These are phyloP conservation scores for Nosema muscidifuracis DNA, from an alignment of 371 early-diverging fungal species.

Conservation along the genomic window DNA sequence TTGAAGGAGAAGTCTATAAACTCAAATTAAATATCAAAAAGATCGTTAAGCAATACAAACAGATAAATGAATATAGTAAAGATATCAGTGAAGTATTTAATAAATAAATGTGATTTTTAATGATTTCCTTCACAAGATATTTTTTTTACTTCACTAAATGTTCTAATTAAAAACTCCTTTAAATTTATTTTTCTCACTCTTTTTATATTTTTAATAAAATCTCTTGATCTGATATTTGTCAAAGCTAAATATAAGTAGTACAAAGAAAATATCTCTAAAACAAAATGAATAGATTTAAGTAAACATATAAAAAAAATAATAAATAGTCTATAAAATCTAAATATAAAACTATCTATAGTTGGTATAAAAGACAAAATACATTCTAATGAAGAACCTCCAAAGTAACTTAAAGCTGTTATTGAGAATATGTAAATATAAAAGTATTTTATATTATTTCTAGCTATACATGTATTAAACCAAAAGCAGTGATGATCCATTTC, in stretches of 20 bases:
- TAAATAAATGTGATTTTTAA: not conserved
- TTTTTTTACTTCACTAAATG: not conserved
- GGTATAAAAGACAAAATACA: not conserved
- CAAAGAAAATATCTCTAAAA: not conserved
- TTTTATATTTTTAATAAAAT: slow-evolving; percentile 4
- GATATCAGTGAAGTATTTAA: not conserved
- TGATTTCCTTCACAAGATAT: not conserved
- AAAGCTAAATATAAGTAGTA: not conserved
- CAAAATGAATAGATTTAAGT: not conserved
- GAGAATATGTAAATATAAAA: slow-evolving; percentile 24
- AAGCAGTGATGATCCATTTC: slow-evolving; percentile 63
- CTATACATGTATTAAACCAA: slow-evolving; percentile 61
- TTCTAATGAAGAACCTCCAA: too few species aligned
- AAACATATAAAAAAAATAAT: too few species aligned
- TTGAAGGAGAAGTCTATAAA: slow-evolving; percentile 25
- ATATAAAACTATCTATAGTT: not conserved
- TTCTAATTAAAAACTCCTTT: not conserved
- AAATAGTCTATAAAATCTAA: too few species aligned
- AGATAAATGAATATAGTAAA: not conserved
- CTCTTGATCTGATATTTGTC: slow-evolving; percentile 4
- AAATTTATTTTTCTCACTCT: not conserved
- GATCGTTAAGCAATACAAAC: slow-evolving; percentile 27
- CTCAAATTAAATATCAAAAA: slow-evolving; percentile 18
- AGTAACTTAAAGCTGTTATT: not conserved
- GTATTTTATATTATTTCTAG: slow-evolving; percentile 50